Evolutionary conservation across 768 basidiomycete genomes (phyloP).

Genomic region (Suillus clintonianus): DNA sequence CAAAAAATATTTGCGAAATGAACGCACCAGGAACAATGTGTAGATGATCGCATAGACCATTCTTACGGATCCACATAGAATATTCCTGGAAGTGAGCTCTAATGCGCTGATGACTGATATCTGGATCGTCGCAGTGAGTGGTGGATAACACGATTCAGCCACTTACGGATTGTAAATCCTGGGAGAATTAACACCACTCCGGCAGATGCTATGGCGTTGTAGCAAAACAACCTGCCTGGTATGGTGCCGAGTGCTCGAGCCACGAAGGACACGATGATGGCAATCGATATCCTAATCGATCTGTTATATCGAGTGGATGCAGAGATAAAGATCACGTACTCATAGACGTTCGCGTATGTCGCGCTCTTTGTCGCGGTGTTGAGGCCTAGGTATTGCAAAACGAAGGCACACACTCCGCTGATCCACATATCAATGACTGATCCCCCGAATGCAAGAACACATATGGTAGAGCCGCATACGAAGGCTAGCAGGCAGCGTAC

Average conservation of each 20-base stretch:
- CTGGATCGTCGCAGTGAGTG: slow-evolving; percentile 1
- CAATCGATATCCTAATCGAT: slow-evolving; percentile 70
- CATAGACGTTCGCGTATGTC: slow-evolving; percentile 94
- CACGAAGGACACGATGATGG: slow-evolving; percentile 82
- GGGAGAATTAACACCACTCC: slow-evolving; percentile 91
- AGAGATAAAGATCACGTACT: slow-evolving; percentile 53
- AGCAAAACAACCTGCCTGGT: slow-evolving; percentile 78
- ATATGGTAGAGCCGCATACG: slow-evolving; percentile 77
- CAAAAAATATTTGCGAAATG: background rate
- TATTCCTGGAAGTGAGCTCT: slow-evolving; percentile 78
- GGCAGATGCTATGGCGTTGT: slow-evolving; percentile 85
- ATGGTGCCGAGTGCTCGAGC: slow-evolving; percentile 80
- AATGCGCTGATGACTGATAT: slow-evolving; percentile 70
- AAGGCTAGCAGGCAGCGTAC: slow-evolving; percentile 76
- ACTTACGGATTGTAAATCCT: slow-evolving; percentile 79
- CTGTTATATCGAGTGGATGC: background rate
- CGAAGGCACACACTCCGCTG: slow-evolving; percentile 65
- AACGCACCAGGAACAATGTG: slow-evolving; percentile 68
- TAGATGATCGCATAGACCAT: slow-evolving; percentile 88
- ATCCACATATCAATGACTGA: slow-evolving; percentile 84
- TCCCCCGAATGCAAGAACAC: slow-evolving; percentile 80
- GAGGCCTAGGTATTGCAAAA: slow-evolving; percentile 79
- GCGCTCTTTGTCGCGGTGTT: slow-evolving; percentile 83
- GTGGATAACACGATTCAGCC: slow-evolving; percentile 3
- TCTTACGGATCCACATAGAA: slow-evolving; percentile 79